Conservation (phyloP, 306 rosid genomes). For the Rubus idaeus region DNA sequence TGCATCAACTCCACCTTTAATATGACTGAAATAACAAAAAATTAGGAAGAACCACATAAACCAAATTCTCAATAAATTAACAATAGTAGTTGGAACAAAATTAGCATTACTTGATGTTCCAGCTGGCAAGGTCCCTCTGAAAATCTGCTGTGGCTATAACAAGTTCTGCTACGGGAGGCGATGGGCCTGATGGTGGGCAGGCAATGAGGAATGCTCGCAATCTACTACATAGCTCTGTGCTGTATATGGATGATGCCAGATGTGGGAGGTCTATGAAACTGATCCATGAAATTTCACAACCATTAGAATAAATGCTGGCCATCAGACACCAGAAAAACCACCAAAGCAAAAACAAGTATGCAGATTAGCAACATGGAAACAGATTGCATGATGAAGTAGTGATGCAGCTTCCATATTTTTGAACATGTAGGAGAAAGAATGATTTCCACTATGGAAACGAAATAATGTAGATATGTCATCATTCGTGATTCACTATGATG, state of each 20-base stretch:
- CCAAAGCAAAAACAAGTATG: not conserved
- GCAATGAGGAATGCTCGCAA: slow-evolving; percentile 87
- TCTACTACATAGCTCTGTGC: slow-evolving; percentile 85
- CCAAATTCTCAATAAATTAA: not conserved
- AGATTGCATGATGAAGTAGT: not conserved
- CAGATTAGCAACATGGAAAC: slow-evolving; percentile 19
- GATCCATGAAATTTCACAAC: slow-evolving; percentile 28
- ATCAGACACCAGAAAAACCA: slow-evolving; percentile 25
- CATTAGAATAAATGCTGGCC: slow-evolving; percentile 25
- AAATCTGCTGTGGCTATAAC: slow-evolving; percentile 93
- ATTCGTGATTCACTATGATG: not conserved
- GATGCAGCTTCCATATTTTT: not conserved
- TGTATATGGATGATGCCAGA: slow-evolving; percentile 88
- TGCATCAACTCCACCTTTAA: slow-evolving; percentile 94
- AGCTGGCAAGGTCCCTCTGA: slow-evolving; percentile 75
- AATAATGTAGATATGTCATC: not conserved
- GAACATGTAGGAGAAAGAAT: not conserved
- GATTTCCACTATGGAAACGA: not conserved
- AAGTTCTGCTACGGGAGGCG: slow-evolving; percentile 87
- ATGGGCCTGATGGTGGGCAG: slow-evolving; percentile 88
- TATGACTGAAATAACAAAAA: slow-evolving; percentile 52
- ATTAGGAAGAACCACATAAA: slow-evolving; percentile 13
- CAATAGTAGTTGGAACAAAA: slow-evolving; percentile 13
- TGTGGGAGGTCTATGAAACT: slow-evolving; percentile 95
- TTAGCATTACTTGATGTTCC: slow-evolving; percentile 64